phyloP scores from a whole-genome alignment of 306 rosid genomes.

The Dalbergia cultrata region DNA sequence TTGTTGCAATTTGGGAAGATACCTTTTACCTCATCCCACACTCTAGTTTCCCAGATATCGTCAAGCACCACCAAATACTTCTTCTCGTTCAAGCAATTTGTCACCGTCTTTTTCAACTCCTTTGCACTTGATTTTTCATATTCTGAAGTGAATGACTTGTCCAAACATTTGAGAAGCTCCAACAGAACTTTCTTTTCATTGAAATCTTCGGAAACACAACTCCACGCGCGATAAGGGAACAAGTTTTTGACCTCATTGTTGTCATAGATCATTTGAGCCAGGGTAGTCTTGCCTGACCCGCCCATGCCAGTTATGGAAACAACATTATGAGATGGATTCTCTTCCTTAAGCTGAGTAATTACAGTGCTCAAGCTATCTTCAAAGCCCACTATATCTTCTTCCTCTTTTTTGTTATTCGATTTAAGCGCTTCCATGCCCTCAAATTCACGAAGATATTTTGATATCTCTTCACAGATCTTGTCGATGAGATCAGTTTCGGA shows the following conservation, averaged over 20 bases:
- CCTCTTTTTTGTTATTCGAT: too few species aligned
- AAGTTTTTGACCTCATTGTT: not conserved
- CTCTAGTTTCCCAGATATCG: not conserved
- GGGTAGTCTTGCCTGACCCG: not conserved
- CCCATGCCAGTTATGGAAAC: not conserved
- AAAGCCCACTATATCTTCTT: not conserved
- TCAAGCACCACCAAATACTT: not conserved
- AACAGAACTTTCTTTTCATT: not conserved
- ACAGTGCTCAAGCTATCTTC: not conserved
- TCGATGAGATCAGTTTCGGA: too few species aligned
- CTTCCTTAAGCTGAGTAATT: not conserved
- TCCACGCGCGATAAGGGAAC: not conserved
- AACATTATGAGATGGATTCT: not conserved
- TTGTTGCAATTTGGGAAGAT: not conserved
- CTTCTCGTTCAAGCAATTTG: not conserved
- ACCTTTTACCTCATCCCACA: not conserved
- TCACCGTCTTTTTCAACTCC: not conserved
- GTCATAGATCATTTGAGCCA: not conserved
- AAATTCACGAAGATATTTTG: not conserved
- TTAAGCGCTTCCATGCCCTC: too few species aligned
- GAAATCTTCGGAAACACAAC: not conserved
- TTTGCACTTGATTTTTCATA: too few species aligned
- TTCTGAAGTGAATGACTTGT: not conserved
- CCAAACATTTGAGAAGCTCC: not conserved
- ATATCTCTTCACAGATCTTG: not conserved